These are phyloP conservation scores for Ogataea parapolymorpha DNA, from an alignment of 805 yeast genomes.

Conservation along the genomic window DNA sequence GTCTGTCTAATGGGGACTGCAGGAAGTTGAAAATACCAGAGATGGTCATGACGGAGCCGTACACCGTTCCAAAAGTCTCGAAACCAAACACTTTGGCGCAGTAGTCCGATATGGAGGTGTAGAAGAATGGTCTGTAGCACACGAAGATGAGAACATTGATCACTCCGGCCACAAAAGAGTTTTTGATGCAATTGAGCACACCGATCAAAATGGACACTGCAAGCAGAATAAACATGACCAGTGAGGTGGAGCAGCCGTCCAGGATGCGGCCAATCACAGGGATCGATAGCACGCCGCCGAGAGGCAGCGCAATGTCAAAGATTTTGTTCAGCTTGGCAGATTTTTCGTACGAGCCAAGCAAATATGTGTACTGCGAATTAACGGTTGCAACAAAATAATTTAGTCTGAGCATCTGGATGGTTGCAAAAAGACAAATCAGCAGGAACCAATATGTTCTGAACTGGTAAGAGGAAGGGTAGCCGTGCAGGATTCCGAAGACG, in stretches of 20 bases:
- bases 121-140: slow-evolving; percentile 54
- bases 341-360: slow-evolving; percentile 36
- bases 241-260: slow-evolving; percentile 46
- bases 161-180: slow-evolving; percentile 39
- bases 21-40: slow-evolving; percentile 49
- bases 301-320: slow-evolving; percentile 52
- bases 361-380: slow-evolving; percentile 49
- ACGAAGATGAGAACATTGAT: slow-evolving; percentile 47
- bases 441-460: slow-evolving; percentile 51
- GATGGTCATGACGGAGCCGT: slow-evolving; percentile 53
- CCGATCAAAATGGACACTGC: slow-evolving; percentile 45
- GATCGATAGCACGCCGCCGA: slow-evolving; percentile 53
- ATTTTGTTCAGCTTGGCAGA: slow-evolving; percentile 44
- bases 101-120: slow-evolving; percentile 53
- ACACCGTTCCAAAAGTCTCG: slow-evolving; percentile 57
- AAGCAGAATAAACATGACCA: slow-evolving; percentile 40
- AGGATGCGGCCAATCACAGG: slow-evolving; percentile 53
- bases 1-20: slow-evolving; percentile 45
- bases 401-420: slow-evolving; percentile 53
- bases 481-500: slow-evolving; percentile 53
- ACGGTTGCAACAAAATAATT: slow-evolving; percentile 60
- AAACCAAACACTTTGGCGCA: slow-evolving; percentile 64
- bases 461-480: slow-evolving; percentile 46
- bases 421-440: slow-evolving; percentile 47
- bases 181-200: slow-evolving; percentile 42